A percentile compares a stretch with the other conserved stretches of the same genome.
Conservation (phyloP, 2,329 filamentous ascomycete species). For the Calcarisporium arbuscula region DNA sequence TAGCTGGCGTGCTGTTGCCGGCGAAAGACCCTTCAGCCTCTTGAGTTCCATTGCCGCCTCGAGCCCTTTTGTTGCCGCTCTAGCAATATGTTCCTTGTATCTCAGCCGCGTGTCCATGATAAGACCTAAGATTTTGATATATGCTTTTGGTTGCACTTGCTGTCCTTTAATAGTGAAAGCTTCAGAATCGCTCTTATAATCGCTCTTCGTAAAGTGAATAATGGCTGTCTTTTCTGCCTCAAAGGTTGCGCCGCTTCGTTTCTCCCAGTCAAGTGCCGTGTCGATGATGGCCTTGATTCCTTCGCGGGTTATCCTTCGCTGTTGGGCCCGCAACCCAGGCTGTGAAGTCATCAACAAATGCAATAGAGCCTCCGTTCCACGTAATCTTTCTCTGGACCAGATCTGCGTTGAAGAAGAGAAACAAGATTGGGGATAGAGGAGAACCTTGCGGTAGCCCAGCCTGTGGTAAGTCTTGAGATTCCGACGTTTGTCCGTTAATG, state of each 20-base stretch:
- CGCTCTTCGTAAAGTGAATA: constrained; percentile 14
- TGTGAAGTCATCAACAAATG: constrained; percentile 11
- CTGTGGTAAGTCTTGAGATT: constrained; percentile 14
- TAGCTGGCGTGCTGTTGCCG: no score
- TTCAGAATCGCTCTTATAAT: not conserved
- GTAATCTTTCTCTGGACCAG: constrained; percentile 4
- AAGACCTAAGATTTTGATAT: constrained; percentile 5
- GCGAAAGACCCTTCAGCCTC: constrained; percentile 6
- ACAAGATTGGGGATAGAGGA: constrained; percentile 27
- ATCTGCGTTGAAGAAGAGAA: constrained; percentile 22
- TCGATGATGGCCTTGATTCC: constrained; percentile 19
- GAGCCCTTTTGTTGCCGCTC: constrained; percentile 10
- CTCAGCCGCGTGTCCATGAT: constrained; percentile 14
- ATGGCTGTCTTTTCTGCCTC: constrained; percentile 18
- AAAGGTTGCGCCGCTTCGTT: constrained; percentile 18
- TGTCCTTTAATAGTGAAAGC: constrained; percentile 10
- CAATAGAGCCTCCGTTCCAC: constrained; percentile 2
- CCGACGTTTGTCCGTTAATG: no score
- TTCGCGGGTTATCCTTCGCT: constrained; percentile 14
- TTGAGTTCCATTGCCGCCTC: constrained; percentile 9
- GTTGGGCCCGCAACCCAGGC: constrained; percentile 12
- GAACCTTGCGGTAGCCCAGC: constrained; percentile 24
- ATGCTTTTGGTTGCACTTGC: not conserved
- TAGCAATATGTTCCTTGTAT: constrained; percentile 10
- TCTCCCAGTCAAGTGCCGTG: constrained; percentile 16